These are phyloP conservation scores for Plasmodium malariae DNA, from an alignment of 169 alveolate species.

Conservation along the genomic window DNA sequence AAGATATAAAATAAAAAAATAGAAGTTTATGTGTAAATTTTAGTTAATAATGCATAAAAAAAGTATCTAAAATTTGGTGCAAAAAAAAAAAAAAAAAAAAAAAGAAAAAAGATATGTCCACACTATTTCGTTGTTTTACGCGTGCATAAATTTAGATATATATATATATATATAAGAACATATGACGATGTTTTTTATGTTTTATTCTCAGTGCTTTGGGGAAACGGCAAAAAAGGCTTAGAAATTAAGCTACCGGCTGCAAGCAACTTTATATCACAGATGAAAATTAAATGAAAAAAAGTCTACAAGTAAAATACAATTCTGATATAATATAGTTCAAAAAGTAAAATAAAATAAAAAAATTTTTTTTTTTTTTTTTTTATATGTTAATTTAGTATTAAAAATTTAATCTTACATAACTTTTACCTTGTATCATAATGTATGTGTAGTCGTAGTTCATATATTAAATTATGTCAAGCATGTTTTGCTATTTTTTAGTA, in stretches of 20 bases:
- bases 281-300: slow-evolving; percentile 27
- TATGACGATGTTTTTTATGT: neutral
- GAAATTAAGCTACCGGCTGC: slow-evolving; percentile 56
- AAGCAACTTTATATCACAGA: slow-evolving; percentile 7
- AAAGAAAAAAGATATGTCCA: neutral
- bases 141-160: neutral
- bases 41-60: no score
- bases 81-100: neutral
- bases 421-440: no score
- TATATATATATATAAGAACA: neutral
- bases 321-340: neutral
- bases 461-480: no score
- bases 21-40: no score
- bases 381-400: neutral
- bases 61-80: neutral
- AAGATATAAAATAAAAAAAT: neutral
- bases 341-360: neutral
- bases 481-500: no score
- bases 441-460: no score
- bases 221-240: slow-evolving; percentile 42
- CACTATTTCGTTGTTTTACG: neutral
- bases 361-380: neutral
- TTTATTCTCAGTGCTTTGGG: slow-evolving; percentile 65
- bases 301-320: neutral
- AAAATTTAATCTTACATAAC: no score